Evolutionary conservation across 1,284 basidiomycete genomes (phyloP).

Genomic region (Heimioporus retisporus): DNA sequence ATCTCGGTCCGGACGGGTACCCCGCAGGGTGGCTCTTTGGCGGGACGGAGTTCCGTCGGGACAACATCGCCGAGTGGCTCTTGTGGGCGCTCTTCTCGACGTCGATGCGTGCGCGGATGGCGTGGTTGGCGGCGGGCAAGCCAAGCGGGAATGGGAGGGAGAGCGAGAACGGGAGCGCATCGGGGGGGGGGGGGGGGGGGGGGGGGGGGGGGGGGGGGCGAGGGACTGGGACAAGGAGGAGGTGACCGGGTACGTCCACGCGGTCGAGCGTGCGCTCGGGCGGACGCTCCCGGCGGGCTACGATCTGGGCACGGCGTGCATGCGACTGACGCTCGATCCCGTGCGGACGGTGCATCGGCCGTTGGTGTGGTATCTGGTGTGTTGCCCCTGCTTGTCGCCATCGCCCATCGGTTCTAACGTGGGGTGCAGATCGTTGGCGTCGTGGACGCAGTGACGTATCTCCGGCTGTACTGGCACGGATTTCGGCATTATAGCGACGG

Average conservation of each 20-base stretch:
- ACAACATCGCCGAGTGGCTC: constrained; percentile 71
- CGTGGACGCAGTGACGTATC: constrained; percentile 59
- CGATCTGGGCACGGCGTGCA: constrained; percentile 50
- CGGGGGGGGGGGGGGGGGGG: too few relatives aligned
- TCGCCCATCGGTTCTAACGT: too few relatives aligned
- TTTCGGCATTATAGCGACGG: constrained; percentile 64
- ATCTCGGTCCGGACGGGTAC: constrained; percentile 43
- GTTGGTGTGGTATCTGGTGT: constrained; percentile 69
- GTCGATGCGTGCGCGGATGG: constrained; percentile 32
- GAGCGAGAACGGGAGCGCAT: too few relatives aligned
- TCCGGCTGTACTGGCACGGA: constrained; percentile 52
- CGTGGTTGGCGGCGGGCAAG: too few relatives aligned
- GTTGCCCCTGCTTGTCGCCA: constrained; percentile 31
- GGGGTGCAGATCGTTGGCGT: constrained; percentile 59
- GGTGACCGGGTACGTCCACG: constrained; percentile 57
- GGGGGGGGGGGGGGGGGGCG: too few relatives aligned
- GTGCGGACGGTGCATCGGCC: constrained; percentile 66
- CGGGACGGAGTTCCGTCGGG: constrained; percentile 46
- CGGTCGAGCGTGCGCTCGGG: constrained; percentile 50
- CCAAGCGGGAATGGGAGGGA: too few relatives aligned
- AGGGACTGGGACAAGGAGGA: constrained; percentile 52
- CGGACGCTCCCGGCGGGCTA: constrained; percentile 51
- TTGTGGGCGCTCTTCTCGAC: constrained; percentile 69
- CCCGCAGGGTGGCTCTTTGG: constrained; percentile 67
- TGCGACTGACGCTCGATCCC: constrained; percentile 66